phyloP scores from a whole-genome alignment of 2,329 filamentous ascomycete genomes.

The Ampelomyces quisqualis region DNA sequence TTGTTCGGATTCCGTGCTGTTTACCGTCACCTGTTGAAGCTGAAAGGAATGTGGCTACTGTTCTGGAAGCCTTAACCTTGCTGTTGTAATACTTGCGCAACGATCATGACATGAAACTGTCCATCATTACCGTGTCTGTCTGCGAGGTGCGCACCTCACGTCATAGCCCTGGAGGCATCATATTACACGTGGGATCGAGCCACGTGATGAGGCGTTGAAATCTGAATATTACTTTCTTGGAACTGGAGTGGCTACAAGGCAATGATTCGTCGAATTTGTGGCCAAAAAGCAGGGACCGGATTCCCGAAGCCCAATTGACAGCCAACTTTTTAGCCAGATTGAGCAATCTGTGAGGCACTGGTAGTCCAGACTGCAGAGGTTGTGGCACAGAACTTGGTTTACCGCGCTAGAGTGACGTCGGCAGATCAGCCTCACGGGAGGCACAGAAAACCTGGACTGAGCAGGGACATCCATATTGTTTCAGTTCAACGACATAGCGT shows the following conservation, averaged over 20 bases:
- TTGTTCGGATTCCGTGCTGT: neutral
- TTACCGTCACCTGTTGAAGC: too few species aligned
- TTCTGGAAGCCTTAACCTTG: slow-evolving; percentile 12
- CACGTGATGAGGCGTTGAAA: slow-evolving; percentile 22
- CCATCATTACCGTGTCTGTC: slow-evolving; percentile 1
- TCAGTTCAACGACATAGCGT: slow-evolving; percentile 16
- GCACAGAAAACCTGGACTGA: slow-evolving; percentile 2
- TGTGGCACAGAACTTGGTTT: slow-evolving; percentile 4
- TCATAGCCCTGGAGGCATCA: slow-evolving; percentile 8
- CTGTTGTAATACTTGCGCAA: slow-evolving; percentile 9
- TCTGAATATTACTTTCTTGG: neutral
- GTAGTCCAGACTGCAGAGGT: neutral
- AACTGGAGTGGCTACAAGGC: slow-evolving; percentile 9
- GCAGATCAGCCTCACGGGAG: neutral
- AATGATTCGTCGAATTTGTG: slow-evolving; percentile 6
- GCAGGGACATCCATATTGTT: slow-evolving; percentile 5
- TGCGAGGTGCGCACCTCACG: slow-evolving; percentile 10
- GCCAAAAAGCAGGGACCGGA: slow-evolving; percentile 5
- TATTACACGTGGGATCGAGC: slow-evolving; percentile 18
- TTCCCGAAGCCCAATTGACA: neutral
- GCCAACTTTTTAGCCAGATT: slow-evolving; percentile 6
- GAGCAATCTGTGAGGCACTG: slow-evolving; percentile 10
- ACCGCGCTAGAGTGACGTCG: slow-evolving; percentile 13
- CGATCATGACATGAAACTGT: slow-evolving; percentile 6
- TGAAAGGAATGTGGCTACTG: neutral